Conservation (phyloP, 73 alveolate genomes). For the Tetrahymena thermophila region DNA sequence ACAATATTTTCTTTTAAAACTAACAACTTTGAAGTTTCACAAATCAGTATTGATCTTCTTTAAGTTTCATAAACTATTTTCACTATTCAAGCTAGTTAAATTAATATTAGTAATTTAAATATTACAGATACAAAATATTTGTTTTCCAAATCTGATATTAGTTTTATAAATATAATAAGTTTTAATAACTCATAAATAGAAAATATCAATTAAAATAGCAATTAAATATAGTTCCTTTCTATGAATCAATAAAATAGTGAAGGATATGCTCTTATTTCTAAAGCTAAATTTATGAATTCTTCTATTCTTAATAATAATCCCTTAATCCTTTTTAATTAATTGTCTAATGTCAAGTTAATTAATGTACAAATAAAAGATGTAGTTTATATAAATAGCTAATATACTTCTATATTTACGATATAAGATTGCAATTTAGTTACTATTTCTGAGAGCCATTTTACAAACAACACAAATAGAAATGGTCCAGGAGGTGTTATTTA, state of each 20-base stretch:
- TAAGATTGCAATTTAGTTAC: background rate
- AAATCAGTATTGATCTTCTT: background rate
- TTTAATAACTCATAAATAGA: too few species aligned
- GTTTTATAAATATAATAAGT: too few species aligned
- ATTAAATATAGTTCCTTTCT: background rate
- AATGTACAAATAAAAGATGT: background rate
- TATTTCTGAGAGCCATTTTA: background rate
- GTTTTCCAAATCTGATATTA: background rate
- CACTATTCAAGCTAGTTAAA: background rate
- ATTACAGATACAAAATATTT: background rate
- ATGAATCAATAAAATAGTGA: background rate
- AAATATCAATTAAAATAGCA: too few species aligned
- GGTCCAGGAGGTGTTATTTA: background rate
- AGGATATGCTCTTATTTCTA: background rate
- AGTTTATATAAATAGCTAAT: too few species aligned
- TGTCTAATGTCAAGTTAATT: too few species aligned
- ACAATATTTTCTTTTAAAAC: background rate
- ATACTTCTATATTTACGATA: background rate
- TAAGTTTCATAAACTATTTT: background rate
- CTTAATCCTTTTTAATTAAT: too few species aligned
- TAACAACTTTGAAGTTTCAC: background rate
- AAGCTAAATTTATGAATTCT: background rate
- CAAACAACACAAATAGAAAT: too few species aligned
- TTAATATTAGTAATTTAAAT: too few species aligned
- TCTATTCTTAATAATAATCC: background rate